Evolutionary conservation across 257 asterid species (phyloP).

Genomic region (Nyctanthes arbortristis): DNA sequence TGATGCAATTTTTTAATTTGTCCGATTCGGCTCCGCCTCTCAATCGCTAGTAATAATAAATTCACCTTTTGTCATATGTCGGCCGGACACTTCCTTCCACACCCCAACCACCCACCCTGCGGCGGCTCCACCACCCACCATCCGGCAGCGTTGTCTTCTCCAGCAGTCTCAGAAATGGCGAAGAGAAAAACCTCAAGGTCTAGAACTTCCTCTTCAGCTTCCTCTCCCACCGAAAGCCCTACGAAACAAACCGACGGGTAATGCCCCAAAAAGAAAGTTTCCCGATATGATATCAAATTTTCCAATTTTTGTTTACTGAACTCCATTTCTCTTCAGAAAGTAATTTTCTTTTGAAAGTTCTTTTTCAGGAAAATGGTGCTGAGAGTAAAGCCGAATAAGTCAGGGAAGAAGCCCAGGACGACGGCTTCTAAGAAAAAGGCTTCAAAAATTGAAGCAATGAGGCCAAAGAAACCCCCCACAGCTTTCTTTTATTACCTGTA

Average conservation of each 20-base stretch:
- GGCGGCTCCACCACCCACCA: conserved; percentile 17
- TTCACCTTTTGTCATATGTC: no score
- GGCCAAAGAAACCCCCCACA: conserved; percentile 96
- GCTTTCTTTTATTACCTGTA: conserved; percentile 93
- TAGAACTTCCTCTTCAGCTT: conserved; percentile 31
- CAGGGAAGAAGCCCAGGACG: conserved; percentile 37
- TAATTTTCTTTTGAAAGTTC: neutral
- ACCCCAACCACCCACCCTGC: neutral
- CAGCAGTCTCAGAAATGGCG: conserved; percentile 38
- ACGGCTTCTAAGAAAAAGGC: conserved; percentile 35
- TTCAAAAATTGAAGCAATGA: conserved; percentile 58
- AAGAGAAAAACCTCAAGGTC: conserved; percentile 25
- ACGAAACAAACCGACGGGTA: conserved; percentile 34
- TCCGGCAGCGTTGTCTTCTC: conserved; percentile 21
- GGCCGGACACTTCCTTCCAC: neutral
- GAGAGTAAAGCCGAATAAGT: conserved; percentile 39
- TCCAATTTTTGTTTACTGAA: neutral
- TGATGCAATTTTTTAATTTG: no score
- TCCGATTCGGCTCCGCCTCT: no score
- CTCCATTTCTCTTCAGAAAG: neutral
- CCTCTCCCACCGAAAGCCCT: conserved; percentile 25
- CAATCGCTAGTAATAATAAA: no score
- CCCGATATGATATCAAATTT: neutral
- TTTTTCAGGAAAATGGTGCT: conserved; percentile 46
- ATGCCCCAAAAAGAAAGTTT: neutral